A percentile compares a stretch with the other conserved stretches of the same genome.
Conservation (phyloP, 768 basidiomycete species). For the Lactifluus volemus region DNA sequence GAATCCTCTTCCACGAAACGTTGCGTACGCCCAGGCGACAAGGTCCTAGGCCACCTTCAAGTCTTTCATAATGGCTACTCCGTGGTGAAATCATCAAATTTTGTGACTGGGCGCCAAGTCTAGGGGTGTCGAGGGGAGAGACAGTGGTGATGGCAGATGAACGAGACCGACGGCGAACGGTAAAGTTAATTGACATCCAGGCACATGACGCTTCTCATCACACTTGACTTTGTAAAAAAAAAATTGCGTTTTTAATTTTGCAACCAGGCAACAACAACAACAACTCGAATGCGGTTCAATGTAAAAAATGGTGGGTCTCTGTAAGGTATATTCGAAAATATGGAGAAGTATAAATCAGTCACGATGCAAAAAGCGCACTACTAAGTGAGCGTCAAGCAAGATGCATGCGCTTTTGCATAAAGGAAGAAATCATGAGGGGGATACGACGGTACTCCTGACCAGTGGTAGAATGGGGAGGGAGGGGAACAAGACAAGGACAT, state of each 20-base stretch:
- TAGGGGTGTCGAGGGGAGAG: conserved; percentile 1
- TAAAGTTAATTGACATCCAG: not conserved
- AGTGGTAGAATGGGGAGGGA: conserved; percentile 31
- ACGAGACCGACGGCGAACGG: not conserved
- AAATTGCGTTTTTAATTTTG: not conserved
- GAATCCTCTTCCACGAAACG: conserved; percentile 59
- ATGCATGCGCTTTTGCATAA: not conserved
- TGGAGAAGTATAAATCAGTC: conserved; percentile 4
- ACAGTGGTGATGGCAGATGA: not conserved
- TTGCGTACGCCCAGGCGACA: conserved; percentile 26
- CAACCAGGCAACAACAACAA: not conserved
- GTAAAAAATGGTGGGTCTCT: not conserved
- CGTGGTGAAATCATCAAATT: conserved; percentile 29
- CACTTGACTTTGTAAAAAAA: too few relatives aligned
- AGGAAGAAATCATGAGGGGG: conserved; percentile 22
- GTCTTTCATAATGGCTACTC: conserved; percentile 45
- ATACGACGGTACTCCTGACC: conserved; percentile 49
- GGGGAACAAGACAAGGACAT: not conserved
- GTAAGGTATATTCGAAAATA: conserved; percentile 10
- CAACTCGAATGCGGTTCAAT: not conserved
- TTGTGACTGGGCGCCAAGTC: not conserved
- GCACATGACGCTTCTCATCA: too few relatives aligned
- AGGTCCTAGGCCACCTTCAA: conserved; percentile 54
- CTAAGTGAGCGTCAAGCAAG: not conserved
- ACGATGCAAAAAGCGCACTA: conserved; percentile 10